Base-by-base conservation (phyloP, 2,329 filamentous ascomycete species). In the Xylaria hypoxylon region DNA sequence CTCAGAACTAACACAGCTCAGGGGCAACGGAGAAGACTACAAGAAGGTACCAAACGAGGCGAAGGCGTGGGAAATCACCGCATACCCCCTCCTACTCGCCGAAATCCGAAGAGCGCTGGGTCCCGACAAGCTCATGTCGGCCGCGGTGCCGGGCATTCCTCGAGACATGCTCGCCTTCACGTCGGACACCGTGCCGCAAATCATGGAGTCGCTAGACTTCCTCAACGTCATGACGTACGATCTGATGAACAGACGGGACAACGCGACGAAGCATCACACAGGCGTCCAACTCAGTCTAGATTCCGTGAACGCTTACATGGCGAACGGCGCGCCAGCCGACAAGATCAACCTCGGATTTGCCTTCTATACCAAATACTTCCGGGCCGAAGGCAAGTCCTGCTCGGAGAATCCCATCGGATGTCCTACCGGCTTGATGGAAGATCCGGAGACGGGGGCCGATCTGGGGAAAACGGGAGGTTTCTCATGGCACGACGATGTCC, bases 161-260 rank as follows among this genome's bases (percentile, higher is more conserved):
- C 79, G 80, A 15, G 90, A 92, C 73, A 90, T 92, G 87, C 84
- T 92, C 3, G 89, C 88, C n/a, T 92, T 87, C 74, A 90, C 84
- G 0, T 67, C 79, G 5, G 77, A 83, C 26, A 86, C 86, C 7
- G 81, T 88, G 0, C 87, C 87, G 1, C 79, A 82, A 63, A 90
- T 92, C 70, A 86, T 85, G 80, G 75, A 79, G 13, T 81, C 82
- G 1, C 84, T 92, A 19, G 89, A 92, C 74, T 90, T 88, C 73
- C 81, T 92, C 73, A 92, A 92, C 73, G 55, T 92, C 69, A 92
- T 92, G 90, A 84, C 86, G 8, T 92, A 92, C 75, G 90, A 93
- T 74, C 75, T 93, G 53, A 90, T 91, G 85, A 92, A 92, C 79
- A 88, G 90, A 11, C 86, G 91, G n/a, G 88, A 92, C 75, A 86